These are phyloP conservation scores for Gnomoniopsis sp. DNA, from an alignment of 2,329 filamentous ascomycete species.

Conservation along the genomic window DNA sequence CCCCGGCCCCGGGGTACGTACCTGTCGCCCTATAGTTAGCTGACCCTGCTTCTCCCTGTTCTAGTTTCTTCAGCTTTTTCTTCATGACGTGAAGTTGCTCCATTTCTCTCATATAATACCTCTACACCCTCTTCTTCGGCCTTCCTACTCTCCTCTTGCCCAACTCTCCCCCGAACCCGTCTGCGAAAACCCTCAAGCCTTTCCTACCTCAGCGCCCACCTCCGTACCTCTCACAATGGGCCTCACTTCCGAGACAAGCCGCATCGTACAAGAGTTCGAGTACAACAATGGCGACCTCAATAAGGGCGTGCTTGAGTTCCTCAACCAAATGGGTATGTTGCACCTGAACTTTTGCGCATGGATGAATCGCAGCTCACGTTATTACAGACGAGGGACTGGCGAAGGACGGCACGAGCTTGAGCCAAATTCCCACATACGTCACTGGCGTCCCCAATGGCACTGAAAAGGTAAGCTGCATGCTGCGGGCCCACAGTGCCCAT, in stretches of 20 bases:
- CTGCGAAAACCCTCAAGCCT: constrained; percentile 53
- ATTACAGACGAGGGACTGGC: constrained; percentile 72
- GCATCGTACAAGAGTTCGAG: constrained; percentile 81
- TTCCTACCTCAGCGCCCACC: constrained; percentile 50
- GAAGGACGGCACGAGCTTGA: constrained; percentile 75
- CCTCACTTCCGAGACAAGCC: constrained; percentile 68
- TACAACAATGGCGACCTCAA: constrained; percentile 76
- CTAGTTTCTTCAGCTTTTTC: constrained; percentile 51
- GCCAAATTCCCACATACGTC: constrained; percentile 96
- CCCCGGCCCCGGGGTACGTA: not conserved
- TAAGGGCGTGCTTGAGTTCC: constrained; percentile 78
- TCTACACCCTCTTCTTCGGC: constrained; percentile 28
- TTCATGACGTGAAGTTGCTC: constrained; percentile 44
- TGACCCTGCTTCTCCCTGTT: constrained; percentile 26
- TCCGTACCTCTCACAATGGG: constrained; percentile 59
- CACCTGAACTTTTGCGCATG: not conserved
- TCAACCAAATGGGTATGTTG: constrained; percentile 71
- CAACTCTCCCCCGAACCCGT: constrained; percentile 40
- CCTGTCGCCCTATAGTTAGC: constrained; percentile 19
- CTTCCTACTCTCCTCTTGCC: constrained; percentile 41
- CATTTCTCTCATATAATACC: constrained; percentile 32
- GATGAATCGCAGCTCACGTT: constrained; percentile 11
- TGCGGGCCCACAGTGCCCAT: not conserved
- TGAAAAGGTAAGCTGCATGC: constrained; percentile 69
- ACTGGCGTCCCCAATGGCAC: constrained; percentile 95